A percentile compares a stretch with the other conserved stretches of the same genome.
Evolutionary conservation across 225 moss, liverwort and hornwort genomes (phyloP).

Genomic region (Polytrichum commune): DNA sequence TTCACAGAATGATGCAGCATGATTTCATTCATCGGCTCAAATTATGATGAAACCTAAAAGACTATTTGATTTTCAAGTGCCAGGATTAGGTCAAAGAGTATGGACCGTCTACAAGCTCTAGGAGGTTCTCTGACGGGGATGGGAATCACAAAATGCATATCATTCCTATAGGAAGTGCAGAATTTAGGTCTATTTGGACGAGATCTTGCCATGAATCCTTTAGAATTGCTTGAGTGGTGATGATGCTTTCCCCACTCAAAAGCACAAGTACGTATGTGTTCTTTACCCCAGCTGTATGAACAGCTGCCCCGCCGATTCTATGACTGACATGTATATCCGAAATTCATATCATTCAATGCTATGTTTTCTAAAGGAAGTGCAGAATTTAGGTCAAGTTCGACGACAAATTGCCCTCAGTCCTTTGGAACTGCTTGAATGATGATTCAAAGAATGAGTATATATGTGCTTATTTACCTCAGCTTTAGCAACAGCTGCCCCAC

Average conservation of each 20-base stretch:
- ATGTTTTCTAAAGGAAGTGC: conserved; percentile 2
- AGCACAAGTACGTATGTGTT: background rate
- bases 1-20: no score
- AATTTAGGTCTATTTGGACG: background rate
- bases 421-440: no score
- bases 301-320: conserved; percentile 12
- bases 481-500: conserved; percentile 21
- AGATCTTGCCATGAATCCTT: no score
- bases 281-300: conserved; percentile 24
- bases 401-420: no score
- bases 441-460: background rate
- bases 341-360: conserved; percentile 72
- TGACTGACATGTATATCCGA: conserved; percentile 39
- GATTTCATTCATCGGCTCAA: no score
- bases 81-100: background rate
- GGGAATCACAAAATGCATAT: conserved; percentile 48
- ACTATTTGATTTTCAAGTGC: background rate
- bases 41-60: no score
- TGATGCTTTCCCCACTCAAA: no score
- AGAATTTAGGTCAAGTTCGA: background rate
- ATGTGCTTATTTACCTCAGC: conserved; percentile 20
- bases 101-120: no score
- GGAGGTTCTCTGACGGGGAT: conserved; percentile 24
- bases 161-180: conserved; percentile 15
- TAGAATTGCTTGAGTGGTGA: no score